Percentiles rank a stretch among this genome's conserved stretches.
Evolutionary conservation across 2,329 filamentous ascomycete species (phyloP).

Genomic region (Beauveria asiatica): DNA sequence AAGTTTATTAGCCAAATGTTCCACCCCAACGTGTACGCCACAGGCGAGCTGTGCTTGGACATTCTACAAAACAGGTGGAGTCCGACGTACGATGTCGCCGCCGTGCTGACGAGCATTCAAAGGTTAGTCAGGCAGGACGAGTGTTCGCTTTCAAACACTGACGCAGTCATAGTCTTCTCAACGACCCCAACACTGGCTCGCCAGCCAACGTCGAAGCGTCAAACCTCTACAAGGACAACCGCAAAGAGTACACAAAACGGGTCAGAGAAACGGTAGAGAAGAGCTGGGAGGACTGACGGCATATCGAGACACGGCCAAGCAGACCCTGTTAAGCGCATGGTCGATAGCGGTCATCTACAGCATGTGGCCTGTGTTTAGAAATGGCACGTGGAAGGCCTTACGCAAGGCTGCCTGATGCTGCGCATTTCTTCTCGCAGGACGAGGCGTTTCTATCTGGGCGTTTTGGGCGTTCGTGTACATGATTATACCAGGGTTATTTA

Average conservation of each 20-base stretch:
- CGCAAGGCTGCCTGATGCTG: not conserved
- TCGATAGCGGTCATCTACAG: not conserved
- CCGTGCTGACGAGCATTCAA: conserved; percentile 94
- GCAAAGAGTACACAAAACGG: conserved; percentile 90
- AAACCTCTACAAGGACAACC: conserved; percentile 96
- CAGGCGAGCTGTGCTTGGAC: conserved; percentile 90
- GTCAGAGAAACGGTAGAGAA: conserved; percentile 97
- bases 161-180: conserved; percentile 61
- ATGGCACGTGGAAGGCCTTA: not conserved
- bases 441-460: conserved; percentile 6
- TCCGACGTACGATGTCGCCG: conserved; percentile 95
- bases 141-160: conserved; percentile 15
- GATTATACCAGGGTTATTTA: conserved; percentile 9
- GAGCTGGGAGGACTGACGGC: conserved; percentile 83
- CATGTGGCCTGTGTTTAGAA: conserved; percentile 7
- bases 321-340: not conserved
- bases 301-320: not conserved
- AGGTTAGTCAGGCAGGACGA: conserved; percentile 47
- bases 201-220: conserved; percentile 97
- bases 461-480: conserved; percentile 8
- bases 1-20: conserved; percentile 99
- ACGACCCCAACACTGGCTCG: conserved; percentile 97
- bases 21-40: conserved; percentile 96
- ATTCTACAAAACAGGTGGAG: conserved; percentile 98
- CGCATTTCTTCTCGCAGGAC: not conserved